Base-by-base conservation (phyloP, 1,284 basidiomycete species). In the Sporisorium sorghi region DNA sequence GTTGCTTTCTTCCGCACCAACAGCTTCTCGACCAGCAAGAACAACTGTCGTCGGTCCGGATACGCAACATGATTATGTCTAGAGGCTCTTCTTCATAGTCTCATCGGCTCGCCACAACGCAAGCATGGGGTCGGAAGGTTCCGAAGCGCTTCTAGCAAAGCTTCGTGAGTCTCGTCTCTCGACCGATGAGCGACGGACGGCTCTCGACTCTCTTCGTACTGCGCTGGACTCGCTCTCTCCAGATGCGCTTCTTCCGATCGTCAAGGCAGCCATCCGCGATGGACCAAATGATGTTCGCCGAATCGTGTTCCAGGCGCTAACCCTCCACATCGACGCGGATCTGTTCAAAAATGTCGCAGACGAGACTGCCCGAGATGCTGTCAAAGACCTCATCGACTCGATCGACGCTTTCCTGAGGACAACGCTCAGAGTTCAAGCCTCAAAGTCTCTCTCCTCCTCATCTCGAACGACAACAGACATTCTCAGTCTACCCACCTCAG, bases 121-220 rank as follows among this genome's bases (percentile, higher is more conserved):
- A 35, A 26, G n/a, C 6, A 43, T 37, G 40, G 12, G 33, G 24
- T 6, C 23, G 14, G 9, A 44, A 9, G 32, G 28, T 10, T 23
- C 48, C 10, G 57, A 44, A 28, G 44, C 33, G 52, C 53, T 64
- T 14, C 48, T 64, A 17, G 12, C 39, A 6, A 56, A 43, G 50
- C 58, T 70, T 4, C 60, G 67, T 43, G 61, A 64, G 39, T 70
- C 67, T n/a, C 57, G 56, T 17, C 61, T 64, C 37, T 53, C 67
- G 19, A 21, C 61, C 32, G 67, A 70, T 7, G 32, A 64, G 23
- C 60, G 67, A 30, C 61, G 67, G 7, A 33, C 21, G 2, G 46
- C 56, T 1, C 61, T 70, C 7, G 67, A 70, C 4, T 21, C 49
- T 9, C 58, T 70, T 11, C 56, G 61, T 2, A 21, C n/a, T 11